Conservation (phyloP, 371 early-diverging fungal genomes). For the Mortierella sp. region DNA sequence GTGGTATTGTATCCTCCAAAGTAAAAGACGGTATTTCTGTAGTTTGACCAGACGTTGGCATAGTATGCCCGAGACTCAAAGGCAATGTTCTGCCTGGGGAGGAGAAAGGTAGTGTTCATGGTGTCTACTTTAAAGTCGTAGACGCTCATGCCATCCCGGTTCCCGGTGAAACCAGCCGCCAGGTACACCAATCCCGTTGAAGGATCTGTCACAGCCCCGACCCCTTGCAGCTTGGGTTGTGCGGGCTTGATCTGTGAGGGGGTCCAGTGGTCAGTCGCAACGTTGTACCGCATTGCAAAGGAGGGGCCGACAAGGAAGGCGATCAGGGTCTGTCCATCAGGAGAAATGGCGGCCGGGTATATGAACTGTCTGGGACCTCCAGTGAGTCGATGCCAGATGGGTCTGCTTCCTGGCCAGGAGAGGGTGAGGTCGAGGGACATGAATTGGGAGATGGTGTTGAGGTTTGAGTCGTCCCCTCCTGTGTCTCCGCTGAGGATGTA, state of each 20-base stretch:
- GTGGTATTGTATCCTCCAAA: constrained; percentile 24
- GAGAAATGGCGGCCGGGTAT: constrained; percentile 7
- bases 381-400: not conserved
- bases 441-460: not conserved
- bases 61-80: constrained; percentile 19
- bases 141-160: constrained; percentile 24
- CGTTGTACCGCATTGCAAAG: constrained; percentile 31
- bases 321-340: constrained; percentile 22
- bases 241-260: not conserved
- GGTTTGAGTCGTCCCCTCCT: not conserved
- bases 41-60: constrained; percentile 1
- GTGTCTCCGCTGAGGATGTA: constrained; percentile 12
- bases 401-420: not conserved
- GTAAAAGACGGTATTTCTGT: constrained; percentile 12
- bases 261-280: constrained; percentile 25
- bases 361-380: not conserved
- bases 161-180: constrained; percentile 38
- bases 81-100: not conserved
- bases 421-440: constrained; percentile 3
- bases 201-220: constrained; percentile 45
- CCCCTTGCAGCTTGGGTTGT: constrained; percentile 14
- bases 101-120: not conserved
- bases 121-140: constrained; percentile 29
- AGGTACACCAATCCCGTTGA: constrained; percentile 35
- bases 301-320: not conserved